These are phyloP conservation scores for Yamadazyma siamensis DNA, from an alignment of 1,139 yeast species.

Conservation along the genomic window DNA sequence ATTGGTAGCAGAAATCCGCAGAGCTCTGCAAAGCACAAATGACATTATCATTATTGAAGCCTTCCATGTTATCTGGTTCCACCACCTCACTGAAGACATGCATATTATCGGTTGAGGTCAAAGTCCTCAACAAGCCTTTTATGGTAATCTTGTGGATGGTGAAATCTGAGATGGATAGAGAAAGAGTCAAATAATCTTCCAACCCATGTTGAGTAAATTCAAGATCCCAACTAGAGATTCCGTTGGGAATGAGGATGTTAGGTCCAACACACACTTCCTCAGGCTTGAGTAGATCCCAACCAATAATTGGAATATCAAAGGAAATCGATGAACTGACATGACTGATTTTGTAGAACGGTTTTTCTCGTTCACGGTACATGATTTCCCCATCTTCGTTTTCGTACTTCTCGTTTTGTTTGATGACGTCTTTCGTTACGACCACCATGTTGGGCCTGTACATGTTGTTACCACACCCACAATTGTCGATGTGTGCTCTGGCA, in stretches of 20 bases:
- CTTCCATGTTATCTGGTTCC: conserved; percentile 9
- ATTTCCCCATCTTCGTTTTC: conserved; percentile 9
- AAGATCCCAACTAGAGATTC: conserved; percentile 31
- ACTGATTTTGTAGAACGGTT: conserved; percentile 20
- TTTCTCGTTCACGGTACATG: conserved; percentile 7
- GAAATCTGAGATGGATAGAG: conserved; percentile 31
- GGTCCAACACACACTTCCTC: conserved; percentile 25
- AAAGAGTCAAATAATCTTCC: conserved; percentile 28
- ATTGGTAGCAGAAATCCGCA: conserved; percentile 23
- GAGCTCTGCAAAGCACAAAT: conserved; percentile 31
- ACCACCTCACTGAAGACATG: conserved; percentile 13
- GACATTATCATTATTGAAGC: conserved; percentile 28
- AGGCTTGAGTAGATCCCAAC: conserved; percentile 28
- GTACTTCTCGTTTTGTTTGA: conserved; percentile 4
- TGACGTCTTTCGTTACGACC: conserved; percentile 18
- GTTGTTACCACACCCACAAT: conserved; percentile 35
- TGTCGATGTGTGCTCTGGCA: conserved; percentile 32
- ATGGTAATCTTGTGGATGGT: conserved; percentile 31
- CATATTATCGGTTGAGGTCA: conserved; percentile 19
- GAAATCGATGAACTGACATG: conserved; percentile 35
- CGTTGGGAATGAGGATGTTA: conserved; percentile 37
- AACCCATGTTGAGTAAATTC: conserved; percentile 5
- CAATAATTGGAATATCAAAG: conserved; percentile 29
- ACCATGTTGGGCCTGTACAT: conserved; percentile 38
- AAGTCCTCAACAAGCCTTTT: conserved; percentile 25